Conservation (phyloP, 257 asterid genomes). For the Leonotis leonurus region DNA sequence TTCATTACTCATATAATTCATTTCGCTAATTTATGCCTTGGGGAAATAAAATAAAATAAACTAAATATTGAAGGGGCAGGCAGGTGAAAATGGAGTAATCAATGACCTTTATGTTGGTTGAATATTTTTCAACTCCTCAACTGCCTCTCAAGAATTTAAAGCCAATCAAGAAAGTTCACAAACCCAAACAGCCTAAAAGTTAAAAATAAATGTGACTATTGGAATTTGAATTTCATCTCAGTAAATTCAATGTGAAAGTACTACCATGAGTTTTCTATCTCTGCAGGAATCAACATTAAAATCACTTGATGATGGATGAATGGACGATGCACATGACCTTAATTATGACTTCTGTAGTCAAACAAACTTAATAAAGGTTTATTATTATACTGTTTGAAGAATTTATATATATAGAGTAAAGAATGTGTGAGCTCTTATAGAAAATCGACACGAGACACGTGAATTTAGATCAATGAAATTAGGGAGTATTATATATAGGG, state of each 20-base stretch:
- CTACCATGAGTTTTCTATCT: too few species aligned
- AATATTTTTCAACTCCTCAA: conserved; percentile 15
- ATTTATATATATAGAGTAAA: too few species aligned
- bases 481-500: too few species aligned
- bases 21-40: too few species aligned
- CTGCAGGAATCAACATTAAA: not conserved
- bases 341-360: not conserved
- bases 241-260: not conserved
- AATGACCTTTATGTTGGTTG: conserved; percentile 13
- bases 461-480: too few species aligned
- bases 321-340: not conserved
- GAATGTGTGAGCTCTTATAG: too few species aligned
- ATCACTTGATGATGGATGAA: not conserved
- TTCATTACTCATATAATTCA: not conserved
- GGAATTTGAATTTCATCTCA: not conserved
- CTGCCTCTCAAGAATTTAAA: conserved; percentile 5
- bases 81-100: conserved; percentile 8
- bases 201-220: not conserved
- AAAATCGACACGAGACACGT: too few species aligned
- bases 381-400: not conserved
- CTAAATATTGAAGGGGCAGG: not conserved
- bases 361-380: not conserved
- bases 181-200: not conserved
- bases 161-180: not conserved
- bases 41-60: not conserved